Base-by-base conservation (phyloP, 1,139 yeast genomes). In the Suhomyces chickasaworum region DNA sequence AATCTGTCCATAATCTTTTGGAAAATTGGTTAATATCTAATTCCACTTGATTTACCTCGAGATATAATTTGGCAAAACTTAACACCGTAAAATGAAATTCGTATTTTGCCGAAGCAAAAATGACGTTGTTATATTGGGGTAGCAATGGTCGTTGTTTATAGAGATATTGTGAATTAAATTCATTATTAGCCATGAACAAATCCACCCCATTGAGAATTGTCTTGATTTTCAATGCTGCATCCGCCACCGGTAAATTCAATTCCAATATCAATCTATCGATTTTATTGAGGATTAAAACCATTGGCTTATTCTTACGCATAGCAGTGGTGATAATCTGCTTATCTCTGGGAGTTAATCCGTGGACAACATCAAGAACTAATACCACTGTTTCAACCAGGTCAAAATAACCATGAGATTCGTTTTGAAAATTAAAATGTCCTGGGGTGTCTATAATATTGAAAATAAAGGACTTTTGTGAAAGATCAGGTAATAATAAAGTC, bases 381-480 rank as follows among this genome's bases (percentile, higher is more conserved):
- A 85, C 69, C 0, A 79, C 80, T 2, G 86, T 83, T 53, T 93
- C 98, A 0, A 78, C 78, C 1, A 83, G 71, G 25, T 80, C 64
- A 17, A 84, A 63, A 0, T 86, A 78, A 0, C 81, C 75, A 0
- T 81, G 73, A 3, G 81, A 69, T 56, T 93, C 98, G 59, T 89
- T 97, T 27, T 75, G 66, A 60, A 93, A 93, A 57, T 89, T 85
- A 1, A 80, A 78, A 65, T 93, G 98, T 0, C 99, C 99, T 0
- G 99, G 99, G 0, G 96, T 75, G 58, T 95, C 99, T 1, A 89
- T 53, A 3, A 90, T 55, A 56, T 86, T 89, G 23, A 85, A 58
- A 1, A 81, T 77, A 32, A 69, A 68, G 0, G 96, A 84, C 52
- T 76, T 80, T 1, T 77, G 83, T 17, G 69, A 71, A 22, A 78